Conservation (phyloP, 2,329 filamentous ascomycete species). For the Penicillium psychrosexuale region DNA sequence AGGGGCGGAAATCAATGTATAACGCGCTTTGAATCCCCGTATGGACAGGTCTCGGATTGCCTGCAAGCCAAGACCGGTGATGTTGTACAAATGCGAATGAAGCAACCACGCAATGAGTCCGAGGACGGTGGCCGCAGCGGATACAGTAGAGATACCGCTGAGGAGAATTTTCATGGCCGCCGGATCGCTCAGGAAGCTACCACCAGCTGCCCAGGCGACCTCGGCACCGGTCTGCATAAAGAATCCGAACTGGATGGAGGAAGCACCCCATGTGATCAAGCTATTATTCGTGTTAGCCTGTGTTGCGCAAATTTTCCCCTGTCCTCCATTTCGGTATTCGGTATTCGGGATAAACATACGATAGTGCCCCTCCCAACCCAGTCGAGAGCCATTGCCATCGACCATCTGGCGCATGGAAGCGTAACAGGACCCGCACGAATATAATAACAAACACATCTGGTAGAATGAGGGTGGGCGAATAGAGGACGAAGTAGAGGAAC, state of each 20-base stretch:
- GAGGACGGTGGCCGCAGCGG: conserved; percentile 26
- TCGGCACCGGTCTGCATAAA: conserved; percentile 42
- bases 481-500: conserved; percentile 34
- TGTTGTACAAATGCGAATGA: conserved; percentile 30
- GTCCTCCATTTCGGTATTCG: background rate
- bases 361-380: conserved; percentile 25
- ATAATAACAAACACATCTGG: conserved; percentile 35
- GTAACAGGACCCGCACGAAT: conserved; percentile 29
- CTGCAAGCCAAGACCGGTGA: conserved; percentile 23
- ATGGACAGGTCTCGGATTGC: conserved; percentile 18
- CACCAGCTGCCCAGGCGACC: conserved; percentile 38
- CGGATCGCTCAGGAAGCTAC: conserved; percentile 36
- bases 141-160: conserved; percentile 33
- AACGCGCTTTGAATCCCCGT: conserved; percentile 16
- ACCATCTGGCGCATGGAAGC: conserved; percentile 19
- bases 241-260: conserved; percentile 39
- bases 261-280: conserved; percentile 30
- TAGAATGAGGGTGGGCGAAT: conserved; percentile 39
- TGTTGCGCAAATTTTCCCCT: background rate
- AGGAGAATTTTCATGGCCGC: conserved; percentile 39
- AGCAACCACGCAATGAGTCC: conserved; percentile 29
- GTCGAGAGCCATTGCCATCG: conserved; percentile 26
- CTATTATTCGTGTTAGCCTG: conserved; percentile 16
- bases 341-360: conserved; percentile 22
- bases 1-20: conserved; percentile 18